Percentiles rank a stretch among this genome's conserved stretches.
Conservation (phyloP, 2,329 filamentous ascomycete genomes). For the Neofusicoccum laricinum region DNA sequence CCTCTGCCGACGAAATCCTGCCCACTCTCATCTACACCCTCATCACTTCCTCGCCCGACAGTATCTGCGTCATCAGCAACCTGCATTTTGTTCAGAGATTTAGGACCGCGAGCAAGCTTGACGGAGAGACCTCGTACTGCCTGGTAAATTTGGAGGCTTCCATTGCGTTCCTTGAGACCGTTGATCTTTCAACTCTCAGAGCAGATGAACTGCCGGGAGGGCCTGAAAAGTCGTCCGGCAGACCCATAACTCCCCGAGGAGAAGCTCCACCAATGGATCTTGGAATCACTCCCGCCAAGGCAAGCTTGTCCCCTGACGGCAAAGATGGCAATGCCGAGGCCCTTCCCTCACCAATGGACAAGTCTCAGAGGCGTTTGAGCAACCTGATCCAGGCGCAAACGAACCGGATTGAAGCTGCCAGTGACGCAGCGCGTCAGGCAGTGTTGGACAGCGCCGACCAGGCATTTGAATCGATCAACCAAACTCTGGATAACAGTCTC, state of each 20-base stretch:
- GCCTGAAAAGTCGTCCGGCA: conserved; percentile 54
- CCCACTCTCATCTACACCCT: conserved; percentile 95
- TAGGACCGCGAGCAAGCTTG: conserved; percentile 77
- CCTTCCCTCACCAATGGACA: conserved; percentile 33
- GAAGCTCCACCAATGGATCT: conserved; percentile 40
- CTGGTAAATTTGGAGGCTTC: conserved; percentile 93
- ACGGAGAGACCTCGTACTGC: conserved; percentile 93
- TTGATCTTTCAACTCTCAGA: conserved; percentile 84
- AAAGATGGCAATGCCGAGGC: conserved; percentile 19
- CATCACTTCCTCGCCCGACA: conserved; percentile 83
- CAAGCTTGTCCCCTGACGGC: conserved; percentile 20
- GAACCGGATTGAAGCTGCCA: conserved; percentile 75
- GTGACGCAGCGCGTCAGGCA: conserved; percentile 69
- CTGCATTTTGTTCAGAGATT: conserved; percentile 93
- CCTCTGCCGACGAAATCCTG: conserved; percentile 94
- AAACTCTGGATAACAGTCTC: conserved; percentile 86
- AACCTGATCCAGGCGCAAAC: conserved; percentile 83
- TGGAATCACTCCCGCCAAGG: conserved; percentile 39
- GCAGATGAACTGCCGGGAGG: conserved; percentile 73
- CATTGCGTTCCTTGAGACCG: conserved; percentile 90
- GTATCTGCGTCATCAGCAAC: conserved; percentile 88
- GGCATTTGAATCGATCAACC: conserved; percentile 86
- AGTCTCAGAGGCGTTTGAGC: conserved; percentile 74
- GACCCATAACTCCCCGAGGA: conserved; percentile 43
- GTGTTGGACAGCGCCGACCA: conserved; percentile 83